Evolutionary conservation across 495 filamentous ascomycete genomes (phyloP).

Genomic region (Chaetomium tenue): DNA sequence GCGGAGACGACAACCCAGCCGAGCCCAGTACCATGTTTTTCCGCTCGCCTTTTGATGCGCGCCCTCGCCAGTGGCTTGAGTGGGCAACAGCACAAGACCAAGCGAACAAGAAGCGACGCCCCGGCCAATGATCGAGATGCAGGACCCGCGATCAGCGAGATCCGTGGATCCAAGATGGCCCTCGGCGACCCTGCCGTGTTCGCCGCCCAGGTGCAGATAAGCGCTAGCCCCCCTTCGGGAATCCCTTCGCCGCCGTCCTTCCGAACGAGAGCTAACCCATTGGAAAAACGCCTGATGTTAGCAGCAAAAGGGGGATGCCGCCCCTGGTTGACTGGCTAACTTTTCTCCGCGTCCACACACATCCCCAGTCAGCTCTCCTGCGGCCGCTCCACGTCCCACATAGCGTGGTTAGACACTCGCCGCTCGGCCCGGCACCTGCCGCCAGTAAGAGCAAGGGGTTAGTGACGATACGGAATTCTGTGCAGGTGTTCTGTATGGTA

Average conservation of each 20-base stretch:
- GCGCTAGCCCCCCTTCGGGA: constrained; percentile 11
- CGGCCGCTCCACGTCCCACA: not conserved
- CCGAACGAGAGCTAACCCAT: not conserved
- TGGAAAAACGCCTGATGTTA: not conserved
- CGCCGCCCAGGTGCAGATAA: not conserved
- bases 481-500: not conserved
- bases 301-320: not conserved
- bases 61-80: not conserved
- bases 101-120: not conserved
- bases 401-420: not conserved
- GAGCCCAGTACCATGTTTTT: constrained; percentile 7
- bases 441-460: not conserved
- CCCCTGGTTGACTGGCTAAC: not conserved
- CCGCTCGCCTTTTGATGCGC: constrained; percentile 2
- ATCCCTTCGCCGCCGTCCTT: constrained; percentile 4
- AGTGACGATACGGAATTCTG: not conserved
- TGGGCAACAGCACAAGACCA: constrained; percentile 7
- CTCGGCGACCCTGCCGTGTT: constrained; percentile 6
- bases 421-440: constrained; percentile 15
- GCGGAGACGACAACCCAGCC: constrained; percentile 6
- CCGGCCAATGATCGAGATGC: constrained; percentile 24
- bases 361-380: not conserved
- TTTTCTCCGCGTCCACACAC: not conserved
- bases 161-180: constrained; percentile 9
- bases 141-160: constrained; percentile 22